Percentiles rank a stretch among this genome's conserved stretches.
phyloP scores from a whole-genome alignment of 352 stramenopile genomes.

The Pythium aphanidermatum region DNA sequence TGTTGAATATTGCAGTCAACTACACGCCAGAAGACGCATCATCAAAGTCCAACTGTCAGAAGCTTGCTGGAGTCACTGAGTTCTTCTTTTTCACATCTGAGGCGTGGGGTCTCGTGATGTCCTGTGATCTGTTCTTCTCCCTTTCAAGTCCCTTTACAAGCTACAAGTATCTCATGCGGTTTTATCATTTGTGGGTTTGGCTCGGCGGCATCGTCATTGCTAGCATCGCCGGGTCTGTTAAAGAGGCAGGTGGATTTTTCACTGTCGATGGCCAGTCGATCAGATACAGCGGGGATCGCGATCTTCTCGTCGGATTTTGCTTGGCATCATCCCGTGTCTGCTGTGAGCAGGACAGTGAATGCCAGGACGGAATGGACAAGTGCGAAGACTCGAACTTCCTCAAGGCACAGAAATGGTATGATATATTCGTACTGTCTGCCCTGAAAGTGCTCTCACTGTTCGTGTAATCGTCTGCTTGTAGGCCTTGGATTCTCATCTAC shows the following conservation, averaged over 20 bases:
- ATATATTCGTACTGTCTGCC: too few species aligned
- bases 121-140: conserved; percentile 84
- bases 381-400: conserved; percentile 62
- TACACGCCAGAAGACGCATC: conserved; percentile 57
- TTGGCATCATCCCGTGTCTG: conserved; percentile 78
- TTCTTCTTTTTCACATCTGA: conserved; percentile 89
- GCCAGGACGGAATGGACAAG: conserved; percentile 27
- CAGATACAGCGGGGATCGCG: conserved; percentile 60
- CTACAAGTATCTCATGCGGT: conserved; percentile 87
- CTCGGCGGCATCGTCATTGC: conserved; percentile 76
- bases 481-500: conserved; percentile 87
- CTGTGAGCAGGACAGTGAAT: too few species aligned
- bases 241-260: conserved; percentile 75
- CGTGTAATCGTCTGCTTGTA: conserved; percentile 10
- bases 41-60: conserved; percentile 41
- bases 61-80: conserved; percentile 78
- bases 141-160: conserved; percentile 86
- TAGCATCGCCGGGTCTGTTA: conserved; percentile 61
- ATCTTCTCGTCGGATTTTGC: conserved; percentile 75
- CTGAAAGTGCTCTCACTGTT: too few species aligned
- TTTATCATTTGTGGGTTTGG: conserved; percentile 86
- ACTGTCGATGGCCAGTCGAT: conserved; percentile 78
- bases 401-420: conserved; percentile 72
- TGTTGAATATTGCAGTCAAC: conserved; percentile 79
- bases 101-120: conserved; percentile 85